Evolutionary conservation across 768 basidiomycete genomes (phyloP), one percentile per base, ranked within the genome.

Genomic region (Tricholoma sp.): DNA sequence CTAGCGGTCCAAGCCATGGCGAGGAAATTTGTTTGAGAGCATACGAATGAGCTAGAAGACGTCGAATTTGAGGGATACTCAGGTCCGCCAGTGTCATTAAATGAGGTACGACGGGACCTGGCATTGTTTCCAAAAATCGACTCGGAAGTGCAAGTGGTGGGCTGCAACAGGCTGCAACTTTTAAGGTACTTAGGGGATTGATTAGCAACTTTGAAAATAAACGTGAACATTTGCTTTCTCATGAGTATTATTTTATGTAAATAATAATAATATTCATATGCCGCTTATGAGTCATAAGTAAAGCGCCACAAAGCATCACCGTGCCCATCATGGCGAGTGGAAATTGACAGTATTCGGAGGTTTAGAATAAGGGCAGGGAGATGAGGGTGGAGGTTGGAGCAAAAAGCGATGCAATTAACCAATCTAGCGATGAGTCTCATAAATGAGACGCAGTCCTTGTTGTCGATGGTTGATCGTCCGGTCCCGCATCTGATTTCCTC

Each of bases 71-170:
- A 2, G 79, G 77, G 12, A 80, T 84, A 33, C 81, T 79, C 17
- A 98, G 82, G 75, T 98, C 95, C 3, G 94, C 96, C 61, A 97
- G 78, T 8, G 91, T 90, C 80, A 95, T 82, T 2, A 97, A 77
- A 70, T 91, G 91, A 0, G 89, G 91, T 53, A 76, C 71, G 41
- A 55, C 24, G 18, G 56, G 58, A 12, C 54, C n/a, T 11, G 60
- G 55, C 63, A 64, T 64, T 32, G 24, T 32, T 18, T 32, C 20
- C 15, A 2, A n/a, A 39, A 7, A 6, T 39, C 15, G 13, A 39
- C 15, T n/a, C 15, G 15, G 5, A 39, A n/a, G n/a, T 10, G 15
- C 36, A 37, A 11, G 36, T 37, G 36, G 15, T 37, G 12, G 36
- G 15, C 24, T 24, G 24, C 24, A 24, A 24, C 24, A n/a, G n/a